Percentiles rank a stretch among this genome's conserved stretches.
Conservation (phyloP, 345 rosid species). For the Citrus cavaleriei region DNA sequence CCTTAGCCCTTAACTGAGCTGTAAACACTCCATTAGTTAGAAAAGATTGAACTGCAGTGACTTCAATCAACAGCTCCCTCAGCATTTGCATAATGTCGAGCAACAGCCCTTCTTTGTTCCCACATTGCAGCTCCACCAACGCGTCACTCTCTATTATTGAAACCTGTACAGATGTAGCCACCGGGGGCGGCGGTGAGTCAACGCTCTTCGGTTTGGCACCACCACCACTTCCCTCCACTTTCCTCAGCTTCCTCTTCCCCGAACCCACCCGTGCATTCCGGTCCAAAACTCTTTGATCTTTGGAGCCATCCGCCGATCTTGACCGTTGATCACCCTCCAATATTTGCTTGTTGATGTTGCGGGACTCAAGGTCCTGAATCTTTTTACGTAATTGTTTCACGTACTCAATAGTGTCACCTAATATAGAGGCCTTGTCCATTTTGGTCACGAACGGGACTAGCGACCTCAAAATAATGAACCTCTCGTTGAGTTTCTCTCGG, state of each 20-base stretch:
- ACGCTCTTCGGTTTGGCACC: conserved; percentile 42
- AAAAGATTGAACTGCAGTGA: conserved; percentile 64
- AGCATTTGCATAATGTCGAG: conserved; percentile 76
- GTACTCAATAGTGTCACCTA: conserved; percentile 94
- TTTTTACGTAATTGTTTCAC: conserved; percentile 80
- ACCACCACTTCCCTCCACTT: conserved; percentile 35
- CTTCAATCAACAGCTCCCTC: conserved; percentile 68
- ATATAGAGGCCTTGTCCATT: conserved; percentile 96
- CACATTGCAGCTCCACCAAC: conserved; percentile 77
- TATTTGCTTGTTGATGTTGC: conserved; percentile 40
- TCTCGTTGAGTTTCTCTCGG: conserved; percentile 88
- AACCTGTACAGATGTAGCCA: conserved; percentile 59
- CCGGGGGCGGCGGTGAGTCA: conserved; percentile 17
- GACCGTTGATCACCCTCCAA: conserved; percentile 42
- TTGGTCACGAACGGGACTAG: conserved; percentile 93
- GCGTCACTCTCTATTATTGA: conserved; percentile 91
- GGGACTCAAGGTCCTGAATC: conserved; percentile 71
- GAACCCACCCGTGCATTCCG: conserved; percentile 24
- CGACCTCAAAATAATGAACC: conserved; percentile 74
- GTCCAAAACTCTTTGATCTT: conserved; percentile 36
- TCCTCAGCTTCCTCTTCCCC: conserved; percentile 57
- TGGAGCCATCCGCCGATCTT: conserved; percentile 28
- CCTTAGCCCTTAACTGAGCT: conserved; percentile 92
- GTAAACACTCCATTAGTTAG: conserved; percentile 43
- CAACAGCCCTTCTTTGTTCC: conserved; percentile 67